Percentiles rank a stretch among this genome's conserved stretches.
phyloP scores from a whole-genome alignment of 129 eudicot species.

The Oenanthe sinensis region DNA sequence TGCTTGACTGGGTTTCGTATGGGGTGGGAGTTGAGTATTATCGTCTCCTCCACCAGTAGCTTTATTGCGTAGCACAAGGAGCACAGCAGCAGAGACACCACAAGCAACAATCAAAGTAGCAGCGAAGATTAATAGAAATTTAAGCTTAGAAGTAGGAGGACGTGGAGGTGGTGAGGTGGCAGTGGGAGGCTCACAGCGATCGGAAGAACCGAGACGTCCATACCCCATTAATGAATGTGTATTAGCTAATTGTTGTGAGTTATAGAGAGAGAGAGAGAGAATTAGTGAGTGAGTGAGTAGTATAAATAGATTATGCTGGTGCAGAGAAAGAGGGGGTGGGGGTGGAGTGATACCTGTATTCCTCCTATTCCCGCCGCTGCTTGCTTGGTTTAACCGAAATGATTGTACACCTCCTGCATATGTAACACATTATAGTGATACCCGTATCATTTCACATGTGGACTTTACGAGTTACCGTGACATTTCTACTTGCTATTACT shows the following conservation, averaged over 20 bases:
- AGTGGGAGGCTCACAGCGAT: constrained; percentile 14
- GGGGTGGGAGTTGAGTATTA: constrained; percentile 1
- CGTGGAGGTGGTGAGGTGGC: background rate
- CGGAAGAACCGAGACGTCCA: constrained; percentile 54
- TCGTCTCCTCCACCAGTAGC: constrained; percentile 7
- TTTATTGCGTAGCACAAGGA: constrained; percentile 17
- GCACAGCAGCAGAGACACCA: constrained; percentile 39
- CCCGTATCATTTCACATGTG: too few species aligned
- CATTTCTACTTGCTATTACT: too few species aligned
- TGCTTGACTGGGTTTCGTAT: constrained; percentile 48
- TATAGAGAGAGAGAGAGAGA: too few species aligned
- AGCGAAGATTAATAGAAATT: constrained; percentile 21
- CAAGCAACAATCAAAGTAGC: constrained; percentile 39
- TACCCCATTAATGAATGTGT: constrained; percentile 30
- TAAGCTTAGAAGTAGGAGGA: constrained; percentile 20
- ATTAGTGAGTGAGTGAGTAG: too few species aligned
- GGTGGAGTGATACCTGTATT: too few species aligned
- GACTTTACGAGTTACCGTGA: too few species aligned
- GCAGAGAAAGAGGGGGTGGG: too few species aligned
- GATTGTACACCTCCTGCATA: too few species aligned
- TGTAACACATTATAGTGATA: too few species aligned
- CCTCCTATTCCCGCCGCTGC: too few species aligned
- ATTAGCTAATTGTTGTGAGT: too few species aligned
- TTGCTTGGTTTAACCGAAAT: too few species aligned
- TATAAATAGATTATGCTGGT: background rate